Evolutionary conservation across 768 basidiomycete genomes (phyloP).

Genomic region (Tylopilus vinaceipallidus): DNA sequence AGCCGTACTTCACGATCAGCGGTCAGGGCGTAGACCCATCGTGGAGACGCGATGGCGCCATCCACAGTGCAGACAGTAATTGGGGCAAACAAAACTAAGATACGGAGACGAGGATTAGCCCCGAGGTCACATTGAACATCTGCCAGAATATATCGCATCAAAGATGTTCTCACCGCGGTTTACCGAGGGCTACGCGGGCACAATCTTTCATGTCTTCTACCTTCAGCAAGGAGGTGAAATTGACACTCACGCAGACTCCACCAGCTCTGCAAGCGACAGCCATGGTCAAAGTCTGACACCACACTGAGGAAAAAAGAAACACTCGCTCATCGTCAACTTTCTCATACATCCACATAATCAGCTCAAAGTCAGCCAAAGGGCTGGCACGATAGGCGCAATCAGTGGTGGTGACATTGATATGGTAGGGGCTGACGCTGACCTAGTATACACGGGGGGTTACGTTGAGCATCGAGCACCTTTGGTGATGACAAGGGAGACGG

Average conservation of each 20-base stretch:
- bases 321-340: too few species aligned
- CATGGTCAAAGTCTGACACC: neutral
- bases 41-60: slow-evolving; percentile 7
- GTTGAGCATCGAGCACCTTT: too few species aligned
- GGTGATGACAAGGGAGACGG: too few species aligned
- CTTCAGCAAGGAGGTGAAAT: slow-evolving; percentile 8
- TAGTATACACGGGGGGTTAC: too few species aligned
- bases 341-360: slow-evolving; percentile 11
- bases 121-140: too few species aligned
- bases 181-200: slow-evolving; percentile 14
- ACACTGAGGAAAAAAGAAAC: too few species aligned
- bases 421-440: too few species aligned
- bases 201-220: too few species aligned
- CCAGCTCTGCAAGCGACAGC: neutral
- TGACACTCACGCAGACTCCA: slow-evolving; percentile 17
- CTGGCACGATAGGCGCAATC: too few species aligned
- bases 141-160: too few species aligned
- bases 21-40: slow-evolving; percentile 24
- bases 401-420: too few species aligned
- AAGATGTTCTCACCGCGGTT: slow-evolving; percentile 14
- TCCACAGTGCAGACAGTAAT: slow-evolving; percentile 17
- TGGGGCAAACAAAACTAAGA: slow-evolving; percentile 19
- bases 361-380: slow-evolving; percentile 18
- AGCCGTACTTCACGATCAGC: slow-evolving; percentile 21
- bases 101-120: neutral